Evolutionary conservation across 1,284 basidiomycete genomes (phyloP).

Genomic region (Bjerkandera adusta): DNA sequence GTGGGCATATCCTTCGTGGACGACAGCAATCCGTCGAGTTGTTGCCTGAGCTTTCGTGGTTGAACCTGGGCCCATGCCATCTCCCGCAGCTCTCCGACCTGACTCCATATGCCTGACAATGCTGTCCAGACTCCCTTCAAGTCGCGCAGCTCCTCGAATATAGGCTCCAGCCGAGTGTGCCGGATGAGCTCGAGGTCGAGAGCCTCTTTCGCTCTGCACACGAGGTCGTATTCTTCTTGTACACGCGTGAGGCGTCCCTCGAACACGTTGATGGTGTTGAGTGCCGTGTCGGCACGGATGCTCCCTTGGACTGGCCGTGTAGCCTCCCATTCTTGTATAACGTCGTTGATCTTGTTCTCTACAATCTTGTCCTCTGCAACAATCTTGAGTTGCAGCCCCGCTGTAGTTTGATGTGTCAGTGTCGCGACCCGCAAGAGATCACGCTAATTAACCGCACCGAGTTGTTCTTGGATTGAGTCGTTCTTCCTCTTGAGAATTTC

Average conservation of each 20-base stretch:
- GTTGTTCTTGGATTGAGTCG: constrained; percentile 96
- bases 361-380: constrained; percentile 99
- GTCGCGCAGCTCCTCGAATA: constrained; percentile 94
- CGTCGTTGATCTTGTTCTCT: constrained; percentile 89
- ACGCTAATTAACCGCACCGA: constrained; percentile 50
- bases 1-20: constrained; percentile 99
- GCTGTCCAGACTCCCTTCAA: constrained; percentile 99
- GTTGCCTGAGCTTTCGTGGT: constrained; percentile 92
- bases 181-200: constrained; percentile 89
- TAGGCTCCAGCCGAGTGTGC: constrained; percentile 89
- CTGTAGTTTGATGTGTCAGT: constrained; percentile 51
- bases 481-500: constrained; percentile 98
- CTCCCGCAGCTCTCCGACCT: constrained; percentile 88
- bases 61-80: constrained; percentile 91
- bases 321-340: constrained; percentile 93
- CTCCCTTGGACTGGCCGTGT: constrained; percentile 94
- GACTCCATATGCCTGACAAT: constrained; percentile 94
- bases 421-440: constrained; percentile 1
- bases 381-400: constrained; percentile 96
- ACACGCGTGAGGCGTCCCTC: constrained; percentile 88
- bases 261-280: constrained; percentile 94
- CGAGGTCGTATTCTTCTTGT: constrained; percentile 91
- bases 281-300: constrained; percentile 92
- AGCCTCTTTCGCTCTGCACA: constrained; percentile 95
- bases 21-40: constrained; percentile 84